Evolutionary conservation across 805 yeast species (phyloP).

Genomic region (Nakazawaea holstii): DNA sequence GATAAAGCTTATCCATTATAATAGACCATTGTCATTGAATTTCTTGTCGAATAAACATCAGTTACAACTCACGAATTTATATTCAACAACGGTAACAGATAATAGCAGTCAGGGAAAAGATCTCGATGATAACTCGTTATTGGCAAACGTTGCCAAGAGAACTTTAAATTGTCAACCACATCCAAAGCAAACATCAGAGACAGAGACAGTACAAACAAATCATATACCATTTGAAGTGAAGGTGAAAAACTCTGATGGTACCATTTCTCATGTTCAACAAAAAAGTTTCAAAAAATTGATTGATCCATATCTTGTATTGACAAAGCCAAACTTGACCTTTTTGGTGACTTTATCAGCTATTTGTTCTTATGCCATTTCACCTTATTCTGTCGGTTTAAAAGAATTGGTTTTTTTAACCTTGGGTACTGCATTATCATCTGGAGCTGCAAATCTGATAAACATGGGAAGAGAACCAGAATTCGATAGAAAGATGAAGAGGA

Average conservation of each 20-base stretch:
- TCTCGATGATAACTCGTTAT: conserved; percentile 13
- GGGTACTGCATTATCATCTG: conserved; percentile 86
- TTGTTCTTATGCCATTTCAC: conserved; percentile 90
- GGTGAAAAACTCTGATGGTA: conserved; percentile 15
- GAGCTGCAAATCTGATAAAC: conserved; percentile 94
- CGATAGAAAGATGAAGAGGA: conserved; percentile 83
- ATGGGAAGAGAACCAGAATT: conserved; percentile 95
- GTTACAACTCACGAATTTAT: conserved; percentile 3
- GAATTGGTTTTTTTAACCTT: conserved; percentile 67
- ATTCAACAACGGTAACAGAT: conserved; percentile 5
- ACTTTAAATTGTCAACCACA: conserved; percentile 40
- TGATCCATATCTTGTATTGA: conserved; percentile 68
- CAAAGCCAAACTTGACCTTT: conserved; percentile 86
- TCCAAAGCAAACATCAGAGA: not conserved
- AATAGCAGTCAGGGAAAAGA: not conserved
- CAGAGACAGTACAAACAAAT: conserved; percentile 11
- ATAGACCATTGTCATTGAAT: conserved; percentile 1
- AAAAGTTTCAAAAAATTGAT: conserved; percentile 32
- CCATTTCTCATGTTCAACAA: conserved; percentile 11
- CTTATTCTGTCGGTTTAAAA: conserved; percentile 67
- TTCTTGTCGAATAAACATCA: conserved; percentile 5
- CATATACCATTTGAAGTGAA: conserved; percentile 55
- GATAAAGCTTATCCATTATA: conserved; percentile 1
- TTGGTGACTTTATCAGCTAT: conserved; percentile 87
- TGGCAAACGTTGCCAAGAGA: conserved; percentile 37